Evolutionary conservation across 2,329 filamentous ascomycete species (phyloP).

Genomic region (Pyricularia pennisetigena): DNA sequence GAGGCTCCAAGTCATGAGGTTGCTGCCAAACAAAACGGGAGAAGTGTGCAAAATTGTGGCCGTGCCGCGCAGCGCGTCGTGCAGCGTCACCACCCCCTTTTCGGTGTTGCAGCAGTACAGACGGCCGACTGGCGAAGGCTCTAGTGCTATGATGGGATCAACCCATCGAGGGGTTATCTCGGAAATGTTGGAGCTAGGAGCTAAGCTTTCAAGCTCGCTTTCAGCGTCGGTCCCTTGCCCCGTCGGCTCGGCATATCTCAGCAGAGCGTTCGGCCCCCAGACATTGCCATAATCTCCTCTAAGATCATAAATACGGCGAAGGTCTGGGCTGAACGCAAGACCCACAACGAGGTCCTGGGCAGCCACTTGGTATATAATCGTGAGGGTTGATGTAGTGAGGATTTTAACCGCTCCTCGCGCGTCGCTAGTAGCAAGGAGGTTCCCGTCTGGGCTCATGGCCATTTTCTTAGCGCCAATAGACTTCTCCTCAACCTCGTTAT

Average conservation of each 20-base stretch:
- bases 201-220: neutral
- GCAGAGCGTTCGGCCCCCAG: neutral
- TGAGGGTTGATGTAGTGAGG: constrained; percentile 9
- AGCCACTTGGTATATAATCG: neutral
- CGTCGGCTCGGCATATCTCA: constrained; percentile 7
- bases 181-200: neutral
- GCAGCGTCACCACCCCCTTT: neutral
- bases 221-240: neutral
- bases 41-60: neutral
- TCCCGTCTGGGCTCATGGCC: constrained; percentile 14
- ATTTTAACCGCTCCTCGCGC: constrained; percentile 13
- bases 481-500: constrained; percentile 14
- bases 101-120: neutral
- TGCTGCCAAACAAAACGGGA: neutral
- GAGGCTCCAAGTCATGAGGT: neutral
- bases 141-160: neutral
- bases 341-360: neutral
- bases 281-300: neutral
- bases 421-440: constrained; percentile 15
- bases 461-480: constrained; percentile 11
- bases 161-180: neutral
- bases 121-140: neutral
- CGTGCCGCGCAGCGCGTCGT: neutral
- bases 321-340: neutral
- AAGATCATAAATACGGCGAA: neutral